These are phyloP conservation scores for Letharia columbiana DNA, from an alignment of 495 filamentous ascomycete genomes.

Conservation along the genomic window DNA sequence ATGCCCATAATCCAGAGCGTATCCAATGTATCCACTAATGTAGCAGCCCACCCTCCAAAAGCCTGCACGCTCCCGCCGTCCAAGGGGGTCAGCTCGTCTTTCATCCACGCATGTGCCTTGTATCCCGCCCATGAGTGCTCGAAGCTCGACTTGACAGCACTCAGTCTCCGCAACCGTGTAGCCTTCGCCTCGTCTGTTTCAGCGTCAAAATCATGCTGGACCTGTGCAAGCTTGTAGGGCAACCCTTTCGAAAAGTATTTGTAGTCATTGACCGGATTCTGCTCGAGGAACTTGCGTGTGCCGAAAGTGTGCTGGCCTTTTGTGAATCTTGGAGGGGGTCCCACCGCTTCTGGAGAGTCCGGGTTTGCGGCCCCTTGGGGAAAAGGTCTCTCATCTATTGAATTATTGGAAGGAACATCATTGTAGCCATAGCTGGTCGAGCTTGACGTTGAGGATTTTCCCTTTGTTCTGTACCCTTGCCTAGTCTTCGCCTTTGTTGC, in stretches of 20 bases:
- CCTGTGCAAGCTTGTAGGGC: constrained; percentile 38
- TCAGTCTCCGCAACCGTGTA: constrained; percentile 37
- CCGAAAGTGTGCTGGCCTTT: constrained; percentile 18
- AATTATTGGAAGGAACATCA: not conserved
- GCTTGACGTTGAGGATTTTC: not conserved
- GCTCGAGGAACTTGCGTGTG: constrained; percentile 27
- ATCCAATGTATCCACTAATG: constrained; percentile 53
- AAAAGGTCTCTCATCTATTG: not conserved
- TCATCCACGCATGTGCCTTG: constrained; percentile 63
- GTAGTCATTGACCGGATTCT: constrained; percentile 41
- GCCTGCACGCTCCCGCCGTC: constrained; percentile 42
- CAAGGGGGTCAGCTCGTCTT: constrained; percentile 68
- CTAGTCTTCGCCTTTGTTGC: not conserved
- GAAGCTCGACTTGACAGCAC: constrained; percentile 61
- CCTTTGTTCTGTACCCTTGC: not conserved
- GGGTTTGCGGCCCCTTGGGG: not conserved
- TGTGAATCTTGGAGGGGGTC: constrained; percentile 6
- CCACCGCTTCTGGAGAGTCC: not conserved
- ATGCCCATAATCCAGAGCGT: constrained; percentile 56
- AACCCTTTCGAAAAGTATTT: constrained; percentile 40
- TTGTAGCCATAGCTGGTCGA: not conserved
- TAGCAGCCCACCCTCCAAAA: constrained; percentile 57
- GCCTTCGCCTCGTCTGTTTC: constrained; percentile 34
- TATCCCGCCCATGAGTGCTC: constrained; percentile 68
- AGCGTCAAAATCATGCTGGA: constrained; percentile 44